A percentile compares a stretch with the other conserved stretches of the same genome.
phyloP scores from a whole-genome alignment of 352 stramenopile species.

The Phytophthora aleatoria region DNA sequence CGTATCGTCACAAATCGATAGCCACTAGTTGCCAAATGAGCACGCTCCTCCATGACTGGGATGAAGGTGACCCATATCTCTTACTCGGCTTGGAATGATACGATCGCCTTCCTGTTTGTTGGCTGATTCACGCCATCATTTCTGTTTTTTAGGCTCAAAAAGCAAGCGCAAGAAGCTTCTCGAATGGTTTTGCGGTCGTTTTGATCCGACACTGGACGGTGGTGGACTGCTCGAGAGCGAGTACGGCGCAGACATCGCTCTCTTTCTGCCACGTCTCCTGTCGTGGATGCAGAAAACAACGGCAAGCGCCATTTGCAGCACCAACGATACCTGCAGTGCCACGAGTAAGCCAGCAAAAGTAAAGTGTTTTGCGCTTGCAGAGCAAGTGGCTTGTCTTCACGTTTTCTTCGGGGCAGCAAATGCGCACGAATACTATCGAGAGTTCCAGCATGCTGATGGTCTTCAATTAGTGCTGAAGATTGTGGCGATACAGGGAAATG shows the following conservation, averaged over 20 bases:
- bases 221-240: slow-evolving; percentile 42
- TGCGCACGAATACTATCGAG: slow-evolving; percentile 44
- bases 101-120: background rate
- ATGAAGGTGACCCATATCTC: slow-evolving; percentile 50
- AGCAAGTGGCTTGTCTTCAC: slow-evolving; percentile 55
- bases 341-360: slow-evolving; percentile 10
- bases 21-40: slow-evolving; percentile 28
- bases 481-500: slow-evolving; percentile 30
- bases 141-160: slow-evolving; percentile 43
- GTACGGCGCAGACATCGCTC: slow-evolving; percentile 48
- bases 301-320: slow-evolving; percentile 5
- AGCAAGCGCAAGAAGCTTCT: slow-evolving; percentile 59
- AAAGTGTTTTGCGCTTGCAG: slow-evolving; percentile 36
- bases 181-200: slow-evolving; percentile 50
- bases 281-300: slow-evolving; percentile 70
- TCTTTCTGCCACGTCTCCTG: slow-evolving; percentile 66
- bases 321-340: slow-evolving; percentile 7
- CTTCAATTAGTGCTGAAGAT: slow-evolving; percentile 50
- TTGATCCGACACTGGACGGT: slow-evolving; percentile 24
- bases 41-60: slow-evolving; percentile 64
- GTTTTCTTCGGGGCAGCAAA: slow-evolving; percentile 54
- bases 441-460: slow-evolving; percentile 63
- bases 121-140: background rate
- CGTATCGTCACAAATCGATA: slow-evolving; percentile 5
- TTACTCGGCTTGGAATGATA: slow-evolving; percentile 8